Evolutionary conservation across 352 stramenopile species (phyloP).

Genomic region (Phytophthora citricola): DNA sequence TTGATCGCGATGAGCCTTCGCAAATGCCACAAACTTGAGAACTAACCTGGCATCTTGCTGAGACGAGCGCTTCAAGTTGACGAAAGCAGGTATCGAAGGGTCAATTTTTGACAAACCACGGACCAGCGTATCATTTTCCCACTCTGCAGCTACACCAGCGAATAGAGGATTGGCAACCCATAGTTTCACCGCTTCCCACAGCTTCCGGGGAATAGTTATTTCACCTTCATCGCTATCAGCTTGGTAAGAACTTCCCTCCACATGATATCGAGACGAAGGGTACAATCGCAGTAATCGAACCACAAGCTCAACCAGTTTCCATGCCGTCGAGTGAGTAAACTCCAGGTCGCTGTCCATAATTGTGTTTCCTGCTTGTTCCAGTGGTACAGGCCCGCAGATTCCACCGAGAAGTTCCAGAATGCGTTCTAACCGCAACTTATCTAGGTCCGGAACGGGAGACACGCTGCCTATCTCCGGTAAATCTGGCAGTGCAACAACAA

Average conservation of each 20-base stretch:
- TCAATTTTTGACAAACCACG: conserved; percentile 36
- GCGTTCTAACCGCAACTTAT: conserved; percentile 50
- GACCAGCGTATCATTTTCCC: conserved; percentile 31
- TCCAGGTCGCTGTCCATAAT: conserved; percentile 31
- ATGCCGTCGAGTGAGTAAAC: conserved; percentile 31
- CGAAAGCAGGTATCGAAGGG: conserved; percentile 36
- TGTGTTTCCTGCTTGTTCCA: conserved; percentile 7
- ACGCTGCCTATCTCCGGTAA: conserved; percentile 34
- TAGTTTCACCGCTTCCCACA: conserved; percentile 23
- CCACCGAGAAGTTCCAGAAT: conserved; percentile 48
- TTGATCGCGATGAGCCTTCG: conserved; percentile 22
- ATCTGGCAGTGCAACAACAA: conserved; percentile 42
- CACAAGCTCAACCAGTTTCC: conserved; percentile 54
- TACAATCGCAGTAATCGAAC: conserved; percentile 45
- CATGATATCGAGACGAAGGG: conserved; percentile 37
- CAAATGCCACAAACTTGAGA: conserved; percentile 39
- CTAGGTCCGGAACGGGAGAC: conserved; percentile 23
- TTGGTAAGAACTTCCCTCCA: conserved; percentile 11
- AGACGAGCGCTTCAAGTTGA: conserved; percentile 37
- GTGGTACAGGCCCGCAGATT: conserved; percentile 37
- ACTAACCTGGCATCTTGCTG: conserved; percentile 33
- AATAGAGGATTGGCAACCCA: conserved; percentile 39
- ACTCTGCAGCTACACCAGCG: conserved; percentile 38
- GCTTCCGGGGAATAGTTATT: background rate
- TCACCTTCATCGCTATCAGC: background rate